A percentile compares a stretch with the other conserved stretches of the same genome.
These are phyloP conservation scores for Xylaria telfairii DNA, from an alignment of 495 filamentous ascomycete species.

Conservation along the genomic window DNA sequence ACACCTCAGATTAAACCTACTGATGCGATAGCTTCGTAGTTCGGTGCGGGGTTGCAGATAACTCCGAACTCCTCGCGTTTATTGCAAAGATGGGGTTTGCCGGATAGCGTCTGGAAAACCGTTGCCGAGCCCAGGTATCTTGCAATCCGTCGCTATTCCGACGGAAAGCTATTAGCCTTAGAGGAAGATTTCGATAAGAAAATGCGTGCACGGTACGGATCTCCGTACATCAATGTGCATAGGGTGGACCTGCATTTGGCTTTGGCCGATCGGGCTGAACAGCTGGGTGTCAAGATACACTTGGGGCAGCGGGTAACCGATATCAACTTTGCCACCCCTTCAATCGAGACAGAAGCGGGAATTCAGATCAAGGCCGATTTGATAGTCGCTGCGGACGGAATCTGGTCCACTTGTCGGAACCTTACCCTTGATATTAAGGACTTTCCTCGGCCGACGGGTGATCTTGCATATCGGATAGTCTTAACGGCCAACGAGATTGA, in stretches of 20 bases:
- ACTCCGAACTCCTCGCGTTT: constrained; percentile 53
- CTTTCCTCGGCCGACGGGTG: constrained; percentile 55
- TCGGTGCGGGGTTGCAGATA: constrained; percentile 55
- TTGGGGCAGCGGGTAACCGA: constrained; percentile 39
- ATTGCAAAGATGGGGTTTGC: constrained; percentile 55
- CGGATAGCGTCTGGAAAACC: constrained; percentile 44
- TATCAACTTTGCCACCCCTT: constrained; percentile 48
- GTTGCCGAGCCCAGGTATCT: constrained; percentile 33
- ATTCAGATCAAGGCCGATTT: constrained; percentile 46
- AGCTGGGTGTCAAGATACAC: constrained; percentile 44
- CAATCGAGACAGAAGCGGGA: constrained; percentile 44
- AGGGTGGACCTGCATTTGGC: constrained; percentile 51
- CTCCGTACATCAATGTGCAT: constrained; percentile 51
- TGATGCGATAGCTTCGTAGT: constrained; percentile 30
- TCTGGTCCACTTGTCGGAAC: constrained; percentile 55
- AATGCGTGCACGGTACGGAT: constrained; percentile 39
- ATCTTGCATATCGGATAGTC: constrained; percentile 61
- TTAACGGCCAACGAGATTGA: constrained; percentile 51
- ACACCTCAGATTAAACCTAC: not conserved
- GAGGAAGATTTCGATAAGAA: constrained; percentile 42
- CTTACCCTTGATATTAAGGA: constrained; percentile 49
- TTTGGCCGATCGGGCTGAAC: constrained; percentile 42
- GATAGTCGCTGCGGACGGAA: constrained; percentile 59
- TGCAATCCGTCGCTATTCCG: constrained; percentile 42
- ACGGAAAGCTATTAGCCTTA: constrained; percentile 37